Evolutionary conservation across 371 early-diverging fungal genomes (phyloP).

Genomic region (Apophysomyces elegans): DNA sequence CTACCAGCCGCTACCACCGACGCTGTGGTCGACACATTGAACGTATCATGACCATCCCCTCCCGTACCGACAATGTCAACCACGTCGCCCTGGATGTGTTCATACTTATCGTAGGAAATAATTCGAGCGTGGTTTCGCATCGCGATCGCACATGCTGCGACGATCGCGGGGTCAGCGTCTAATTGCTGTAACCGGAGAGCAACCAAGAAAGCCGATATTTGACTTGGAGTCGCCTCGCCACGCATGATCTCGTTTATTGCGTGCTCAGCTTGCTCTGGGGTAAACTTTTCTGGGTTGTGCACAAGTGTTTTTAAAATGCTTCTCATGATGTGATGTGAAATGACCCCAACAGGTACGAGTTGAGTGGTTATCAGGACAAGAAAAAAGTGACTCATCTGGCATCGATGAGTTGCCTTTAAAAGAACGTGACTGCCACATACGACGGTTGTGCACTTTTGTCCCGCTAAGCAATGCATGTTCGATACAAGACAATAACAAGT

Average conservation of each 20-base stretch:
- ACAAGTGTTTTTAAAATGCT: conserved; percentile 66
- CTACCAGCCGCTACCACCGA: conserved; percentile 93
- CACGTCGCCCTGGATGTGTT: conserved; percentile 51
- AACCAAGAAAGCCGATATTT: conserved; percentile 86
- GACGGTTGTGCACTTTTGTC: background rate
- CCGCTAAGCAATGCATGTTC: no score
- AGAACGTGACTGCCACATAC: background rate
- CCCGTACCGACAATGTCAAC: conserved; percentile 98
- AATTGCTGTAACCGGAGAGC: conserved; percentile 71
- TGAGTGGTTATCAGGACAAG: background rate
- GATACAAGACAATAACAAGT: no score
- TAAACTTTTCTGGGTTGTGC: conserved; percentile 66
- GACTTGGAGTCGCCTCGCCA: conserved; percentile 76
- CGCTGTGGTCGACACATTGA: conserved; percentile 94
- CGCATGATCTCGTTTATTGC: conserved; percentile 80
- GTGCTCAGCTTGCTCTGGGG: conserved; percentile 63
- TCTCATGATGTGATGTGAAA: conserved; percentile 35
- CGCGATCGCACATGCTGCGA: conserved; percentile 77
- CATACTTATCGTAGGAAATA: conserved; percentile 50
- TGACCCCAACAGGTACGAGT: background rate
- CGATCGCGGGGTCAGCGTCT: conserved; percentile 77
- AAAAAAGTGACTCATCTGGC: conserved; percentile 3
- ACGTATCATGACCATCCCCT: conserved; percentile 97
- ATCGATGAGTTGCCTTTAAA: background rate
- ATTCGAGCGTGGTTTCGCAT: conserved; percentile 66